These are phyloP conservation scores for Thermomyces lanuginosus DNA, from an alignment of 2,329 filamentous ascomycete genomes.

Conservation along the genomic window DNA sequence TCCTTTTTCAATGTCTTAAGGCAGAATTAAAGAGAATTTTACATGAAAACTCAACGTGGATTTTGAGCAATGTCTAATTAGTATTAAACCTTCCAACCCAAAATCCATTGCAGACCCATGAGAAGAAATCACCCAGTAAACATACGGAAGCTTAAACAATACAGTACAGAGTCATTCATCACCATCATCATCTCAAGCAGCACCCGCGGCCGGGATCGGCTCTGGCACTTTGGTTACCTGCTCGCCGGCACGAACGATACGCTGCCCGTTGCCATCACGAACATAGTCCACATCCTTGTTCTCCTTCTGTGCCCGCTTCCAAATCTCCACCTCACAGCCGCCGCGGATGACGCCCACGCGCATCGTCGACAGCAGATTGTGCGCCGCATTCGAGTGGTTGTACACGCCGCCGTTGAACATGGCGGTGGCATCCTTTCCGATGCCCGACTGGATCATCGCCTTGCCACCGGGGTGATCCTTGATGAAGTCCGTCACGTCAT, in stretches of 20 bases:
- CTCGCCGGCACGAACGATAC: slow-evolving; percentile 69
- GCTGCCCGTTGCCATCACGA: slow-evolving; percentile 64
- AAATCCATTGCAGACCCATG: no score
- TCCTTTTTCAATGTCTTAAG: no score
- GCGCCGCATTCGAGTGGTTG: slow-evolving; percentile 74
- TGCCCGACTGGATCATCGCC: slow-evolving; percentile 64
- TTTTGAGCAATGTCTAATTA: no score
- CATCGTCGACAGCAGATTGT: slow-evolving; percentile 80
- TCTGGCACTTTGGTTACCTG: slow-evolving; percentile 72
- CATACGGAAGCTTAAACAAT: slow-evolving; percentile 4
- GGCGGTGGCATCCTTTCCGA: slow-evolving; percentile 76
- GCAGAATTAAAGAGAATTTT: no score
- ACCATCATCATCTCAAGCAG: slow-evolving; percentile 40
- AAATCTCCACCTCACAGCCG: slow-evolving; percentile 80
- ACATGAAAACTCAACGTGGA: no score
- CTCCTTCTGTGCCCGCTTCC: slow-evolving; percentile 72
- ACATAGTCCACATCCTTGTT: slow-evolving; percentile 68
- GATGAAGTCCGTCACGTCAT: slow-evolving; percentile 72
- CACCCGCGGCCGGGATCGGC: slow-evolving; percentile 68
- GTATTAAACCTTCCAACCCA: no score
- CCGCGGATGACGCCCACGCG: slow-evolving; percentile 72
- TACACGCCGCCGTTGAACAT: slow-evolving; percentile 90
- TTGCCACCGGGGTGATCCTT: slow-evolving; percentile 82
- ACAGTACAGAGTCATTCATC: slow-evolving; percentile 5
- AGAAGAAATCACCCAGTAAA: background rate